phyloP scores from a whole-genome alignment of 2,329 filamentous ascomycete genomes.

The Microsporum canis region DNA sequence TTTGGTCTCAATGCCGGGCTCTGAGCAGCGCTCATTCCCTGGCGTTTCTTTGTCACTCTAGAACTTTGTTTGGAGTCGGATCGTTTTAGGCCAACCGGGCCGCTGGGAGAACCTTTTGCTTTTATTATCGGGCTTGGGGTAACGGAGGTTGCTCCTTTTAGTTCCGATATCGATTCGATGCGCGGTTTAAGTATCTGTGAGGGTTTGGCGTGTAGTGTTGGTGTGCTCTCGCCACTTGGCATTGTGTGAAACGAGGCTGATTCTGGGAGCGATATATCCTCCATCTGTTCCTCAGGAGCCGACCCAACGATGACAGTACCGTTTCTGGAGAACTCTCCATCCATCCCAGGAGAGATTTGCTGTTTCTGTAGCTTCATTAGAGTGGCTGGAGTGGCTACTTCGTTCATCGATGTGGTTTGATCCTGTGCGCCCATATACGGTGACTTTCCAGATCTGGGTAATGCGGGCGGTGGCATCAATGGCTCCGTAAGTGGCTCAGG shows the following conservation, averaged over 20 bases:
- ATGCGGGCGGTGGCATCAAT: constrained; percentile 40
- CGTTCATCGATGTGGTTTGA: constrained; percentile 26
- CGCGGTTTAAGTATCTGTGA: constrained; percentile 39
- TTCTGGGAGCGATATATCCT: constrained; percentile 63
- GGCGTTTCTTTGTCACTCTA: constrained; percentile 55
- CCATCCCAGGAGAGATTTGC: constrained; percentile 30
- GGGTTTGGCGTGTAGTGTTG: constrained; percentile 51
- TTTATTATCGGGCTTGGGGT: constrained; percentile 45
- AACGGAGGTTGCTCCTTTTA: constrained; percentile 25
- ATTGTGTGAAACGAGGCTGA: constrained; percentile 45
- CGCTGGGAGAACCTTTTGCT: constrained; percentile 42
- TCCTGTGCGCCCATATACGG: constrained; percentile 28
- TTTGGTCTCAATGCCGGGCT: constrained; percentile 78
- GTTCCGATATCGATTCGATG: constrained; percentile 18
- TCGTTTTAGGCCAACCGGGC: constrained; percentile 30
- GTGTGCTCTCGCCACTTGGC: constrained; percentile 39
- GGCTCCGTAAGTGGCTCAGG: constrained; percentile 41
- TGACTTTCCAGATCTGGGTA: constrained; percentile 33
- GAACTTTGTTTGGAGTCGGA: constrained; percentile 40
- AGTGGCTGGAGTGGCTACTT: constrained; percentile 75
- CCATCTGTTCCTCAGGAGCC: constrained; percentile 46
- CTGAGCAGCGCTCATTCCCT: constrained; percentile 60
- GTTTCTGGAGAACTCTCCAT: constrained; percentile 26
- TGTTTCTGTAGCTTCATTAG: constrained; percentile 62
- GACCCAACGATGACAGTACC: constrained; percentile 31